Evolutionary conservation across 75 land plant genomes (phyloP).

Genomic region (Pseudotsuga menziesii): DNA sequence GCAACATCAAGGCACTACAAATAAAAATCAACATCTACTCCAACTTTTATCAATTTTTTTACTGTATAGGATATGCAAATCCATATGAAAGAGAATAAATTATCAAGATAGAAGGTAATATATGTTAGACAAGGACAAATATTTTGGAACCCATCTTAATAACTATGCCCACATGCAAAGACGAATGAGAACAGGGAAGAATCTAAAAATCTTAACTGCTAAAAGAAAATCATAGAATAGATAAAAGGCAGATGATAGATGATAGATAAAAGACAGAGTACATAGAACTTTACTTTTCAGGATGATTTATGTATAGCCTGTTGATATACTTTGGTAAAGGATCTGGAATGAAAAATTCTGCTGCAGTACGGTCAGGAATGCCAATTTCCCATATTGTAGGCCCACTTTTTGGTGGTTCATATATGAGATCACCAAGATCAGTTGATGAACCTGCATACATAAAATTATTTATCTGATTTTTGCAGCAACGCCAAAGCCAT

Average conservation of each 20-base stretch:
- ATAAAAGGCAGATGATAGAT: too few relatives aligned
- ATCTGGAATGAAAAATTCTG: constrained; percentile 39
- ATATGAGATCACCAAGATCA: constrained; percentile 33
- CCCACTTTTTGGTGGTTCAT: constrained; percentile 40
- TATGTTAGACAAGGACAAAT: neutral
- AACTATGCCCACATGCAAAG: neutral
- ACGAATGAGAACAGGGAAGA: neutral
- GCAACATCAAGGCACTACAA: too few relatives aligned
- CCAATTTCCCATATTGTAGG: constrained; percentile 59
- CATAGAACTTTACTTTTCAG: constrained; percentile 27
- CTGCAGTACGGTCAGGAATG: constrained; percentile 39
- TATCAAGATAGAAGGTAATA: too few relatives aligned
- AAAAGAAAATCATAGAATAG: neutral
- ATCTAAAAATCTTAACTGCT: neutral
- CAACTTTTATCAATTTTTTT: too few relatives aligned
- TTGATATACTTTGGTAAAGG: constrained; percentile 32
- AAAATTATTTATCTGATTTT: neutral
- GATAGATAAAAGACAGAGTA: neutral
- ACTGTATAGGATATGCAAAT: too few relatives aligned
- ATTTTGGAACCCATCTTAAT: neutral
- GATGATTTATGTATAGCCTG: constrained; percentile 23
- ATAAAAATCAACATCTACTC: too few relatives aligned
- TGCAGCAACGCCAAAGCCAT: neutral
- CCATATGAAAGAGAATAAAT: too few relatives aligned
- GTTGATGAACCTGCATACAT: constrained; percentile 25